Evolutionary conservation across 805 yeast genomes (phyloP).

Genomic region (Debaryomyces castellii): DNA sequence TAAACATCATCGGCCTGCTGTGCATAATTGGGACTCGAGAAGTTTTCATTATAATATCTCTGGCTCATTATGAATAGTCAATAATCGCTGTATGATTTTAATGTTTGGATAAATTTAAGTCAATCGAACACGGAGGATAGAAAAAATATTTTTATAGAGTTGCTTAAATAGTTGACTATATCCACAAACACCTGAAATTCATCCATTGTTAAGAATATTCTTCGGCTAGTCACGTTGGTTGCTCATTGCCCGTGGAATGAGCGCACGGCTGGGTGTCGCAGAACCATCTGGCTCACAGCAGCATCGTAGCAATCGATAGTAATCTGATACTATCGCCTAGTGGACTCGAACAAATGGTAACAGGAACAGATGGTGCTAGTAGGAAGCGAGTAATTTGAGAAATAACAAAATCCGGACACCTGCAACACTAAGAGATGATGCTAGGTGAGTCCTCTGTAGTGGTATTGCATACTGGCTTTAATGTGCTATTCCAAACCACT

Average conservation of each 20-base stretch:
- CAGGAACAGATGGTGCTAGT: too few species aligned
- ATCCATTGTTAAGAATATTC: not conserved
- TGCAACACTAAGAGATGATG: too few species aligned
- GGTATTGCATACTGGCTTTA: too few species aligned
- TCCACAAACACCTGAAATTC: not conserved
- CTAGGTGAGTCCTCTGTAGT: too few species aligned
- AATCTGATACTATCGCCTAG: too few species aligned
- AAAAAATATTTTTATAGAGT: not conserved
- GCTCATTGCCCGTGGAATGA: not conserved
- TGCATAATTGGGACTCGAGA: conserved; percentile 3
- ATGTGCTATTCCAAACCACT: too few species aligned
- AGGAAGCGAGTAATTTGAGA: too few species aligned
- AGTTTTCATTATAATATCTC: not conserved
- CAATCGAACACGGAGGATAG: not conserved
- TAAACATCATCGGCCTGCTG: conserved; percentile 2
- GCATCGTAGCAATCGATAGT: too few species aligned
- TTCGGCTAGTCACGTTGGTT: not conserved
- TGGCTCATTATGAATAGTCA: not conserved
- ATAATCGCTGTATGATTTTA: not conserved
- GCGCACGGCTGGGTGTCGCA: not conserved
- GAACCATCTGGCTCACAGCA: not conserved
- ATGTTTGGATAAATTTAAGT: not conserved
- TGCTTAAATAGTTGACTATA: not conserved
- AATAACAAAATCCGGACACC: too few species aligned
- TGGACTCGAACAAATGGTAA: too few species aligned